These are phyloP conservation scores for Lactifluus subvellereus DNA, from an alignment of 768 basidiomycete genomes.

Conservation along the genomic window DNA sequence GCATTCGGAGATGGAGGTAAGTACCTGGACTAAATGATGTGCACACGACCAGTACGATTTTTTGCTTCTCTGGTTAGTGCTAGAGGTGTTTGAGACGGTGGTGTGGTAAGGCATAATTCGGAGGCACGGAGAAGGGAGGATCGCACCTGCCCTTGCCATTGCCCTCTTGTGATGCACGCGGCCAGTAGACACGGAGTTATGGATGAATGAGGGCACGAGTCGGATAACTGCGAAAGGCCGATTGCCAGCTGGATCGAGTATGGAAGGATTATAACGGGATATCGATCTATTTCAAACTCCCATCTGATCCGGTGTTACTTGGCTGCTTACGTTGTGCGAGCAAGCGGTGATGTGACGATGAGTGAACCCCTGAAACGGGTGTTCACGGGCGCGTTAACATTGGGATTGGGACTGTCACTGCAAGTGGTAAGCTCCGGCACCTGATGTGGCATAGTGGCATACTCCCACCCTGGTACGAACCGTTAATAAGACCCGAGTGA, in stretches of 20 bases:
- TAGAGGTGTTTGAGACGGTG: slow-evolving; percentile 56
- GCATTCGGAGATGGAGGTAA: slow-evolving; percentile 96
- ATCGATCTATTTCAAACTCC: not conserved
- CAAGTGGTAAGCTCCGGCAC: too few relatives aligned
- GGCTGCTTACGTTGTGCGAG: too few relatives aligned
- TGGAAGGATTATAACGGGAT: not conserved
- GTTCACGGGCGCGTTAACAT: too few relatives aligned
- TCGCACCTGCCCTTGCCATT: not conserved
- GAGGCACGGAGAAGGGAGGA: slow-evolving; percentile 52
- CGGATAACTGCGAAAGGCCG: not conserved
- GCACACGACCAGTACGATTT: slow-evolving; percentile 93
- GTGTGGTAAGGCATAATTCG: slow-evolving; percentile 60
- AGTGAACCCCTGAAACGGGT: too few relatives aligned
- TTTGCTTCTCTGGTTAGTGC: slow-evolving; percentile 61
- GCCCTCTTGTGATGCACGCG: not conserved
- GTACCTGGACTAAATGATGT: slow-evolving; percentile 98
- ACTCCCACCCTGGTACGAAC: too few relatives aligned
- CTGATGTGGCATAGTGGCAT: too few relatives aligned
- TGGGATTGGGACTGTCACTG: too few relatives aligned
- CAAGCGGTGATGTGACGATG: too few relatives aligned
- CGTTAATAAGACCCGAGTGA: too few relatives aligned
- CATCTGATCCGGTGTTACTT: not conserved
- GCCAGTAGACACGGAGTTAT: slow-evolving; percentile 10
- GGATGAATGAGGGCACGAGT: not conserved
- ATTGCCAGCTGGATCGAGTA: not conserved